These are phyloP conservation scores for Mortierella sp. DNA, from an alignment of 371 early-diverging fungal genomes.

Conservation along the genomic window DNA sequence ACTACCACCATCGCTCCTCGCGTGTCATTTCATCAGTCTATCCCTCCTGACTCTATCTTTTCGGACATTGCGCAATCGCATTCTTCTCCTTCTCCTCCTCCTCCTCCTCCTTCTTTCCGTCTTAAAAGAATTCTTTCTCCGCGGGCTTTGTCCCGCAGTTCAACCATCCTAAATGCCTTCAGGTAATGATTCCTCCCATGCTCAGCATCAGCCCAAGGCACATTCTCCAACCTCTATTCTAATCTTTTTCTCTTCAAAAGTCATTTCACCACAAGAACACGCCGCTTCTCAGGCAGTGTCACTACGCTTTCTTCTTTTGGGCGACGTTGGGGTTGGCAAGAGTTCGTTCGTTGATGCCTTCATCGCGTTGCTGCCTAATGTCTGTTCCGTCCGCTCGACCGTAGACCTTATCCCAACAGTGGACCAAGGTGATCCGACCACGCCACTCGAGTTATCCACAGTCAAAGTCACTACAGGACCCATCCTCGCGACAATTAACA, in stretches of 20 bases:
- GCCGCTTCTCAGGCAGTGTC: neutral
- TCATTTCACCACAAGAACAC: no score
- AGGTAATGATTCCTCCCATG: no score
- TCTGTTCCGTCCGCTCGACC: slow-evolving; percentile 18
- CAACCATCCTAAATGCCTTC: no score
- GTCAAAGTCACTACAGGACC: slow-evolving; percentile 19
- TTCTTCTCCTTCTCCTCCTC: neutral
- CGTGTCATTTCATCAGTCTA: neutral
- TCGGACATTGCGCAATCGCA: neutral
- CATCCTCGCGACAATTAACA: slow-evolving; percentile 6
- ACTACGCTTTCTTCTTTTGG: slow-evolving; percentile 41
- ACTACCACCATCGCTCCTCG: neutral
- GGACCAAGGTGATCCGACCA: slow-evolving; percentile 10
- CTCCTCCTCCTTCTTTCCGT: neutral
- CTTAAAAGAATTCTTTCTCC: neutral
- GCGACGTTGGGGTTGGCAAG: slow-evolving; percentile 49
- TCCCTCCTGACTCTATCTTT: neutral
- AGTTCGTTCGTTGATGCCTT: slow-evolving; percentile 37
- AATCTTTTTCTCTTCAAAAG: no score
- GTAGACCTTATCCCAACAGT: slow-evolving; percentile 2
- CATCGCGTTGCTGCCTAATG: slow-evolving; percentile 27
- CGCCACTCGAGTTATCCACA: slow-evolving; percentile 13
- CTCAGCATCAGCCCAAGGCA: no score
- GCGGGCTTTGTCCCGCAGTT: no score
- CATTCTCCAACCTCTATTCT: no score